phyloP scores from a whole-genome alignment of 768 basidiomycete species.

The Boletus vermiculosoides region DNA sequence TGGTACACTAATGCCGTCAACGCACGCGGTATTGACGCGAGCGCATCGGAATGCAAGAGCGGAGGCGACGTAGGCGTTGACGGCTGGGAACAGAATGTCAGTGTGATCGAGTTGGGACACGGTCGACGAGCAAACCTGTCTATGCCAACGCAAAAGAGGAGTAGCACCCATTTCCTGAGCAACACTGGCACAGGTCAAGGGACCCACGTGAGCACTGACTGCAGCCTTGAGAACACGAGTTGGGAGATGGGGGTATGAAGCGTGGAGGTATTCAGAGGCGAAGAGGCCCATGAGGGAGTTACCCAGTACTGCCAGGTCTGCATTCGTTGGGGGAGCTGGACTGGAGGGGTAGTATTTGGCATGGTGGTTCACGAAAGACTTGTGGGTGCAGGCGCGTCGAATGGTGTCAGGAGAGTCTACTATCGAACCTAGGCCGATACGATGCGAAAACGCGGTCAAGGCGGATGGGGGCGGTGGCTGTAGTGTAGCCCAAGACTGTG shows the following conservation, averaged over 20 bases:
- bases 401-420: constrained; percentile 52
- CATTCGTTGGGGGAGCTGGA: constrained; percentile 64
- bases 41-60: constrained; percentile 78
- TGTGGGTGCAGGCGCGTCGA: constrained; percentile 78
- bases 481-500: constrained; percentile 65
- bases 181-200: constrained; percentile 76
- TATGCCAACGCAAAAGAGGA: constrained; percentile 79
- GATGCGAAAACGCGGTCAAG: constrained; percentile 71
- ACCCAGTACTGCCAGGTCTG: constrained; percentile 69
- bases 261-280: constrained; percentile 77
- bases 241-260: constrained; percentile 86
- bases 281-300: constrained; percentile 91
- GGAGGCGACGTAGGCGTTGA: constrained; percentile 46
- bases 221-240: constrained; percentile 90
- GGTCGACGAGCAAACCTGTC: constrained; percentile 48
- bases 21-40: constrained; percentile 83
- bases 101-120: neutral
- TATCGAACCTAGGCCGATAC: constrained; percentile 68
- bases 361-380: constrained; percentile 59
- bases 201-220: constrained; percentile 89
- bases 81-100: constrained; percentile 37
- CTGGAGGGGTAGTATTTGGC: constrained; percentile 56
- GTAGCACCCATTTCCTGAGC: constrained; percentile 83
- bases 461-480: constrained; percentile 73
- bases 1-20: constrained; percentile 88